Evolutionary conservation across 768 basidiomycete species (phyloP).

Genomic region (Lactifluus volemus): DNA sequence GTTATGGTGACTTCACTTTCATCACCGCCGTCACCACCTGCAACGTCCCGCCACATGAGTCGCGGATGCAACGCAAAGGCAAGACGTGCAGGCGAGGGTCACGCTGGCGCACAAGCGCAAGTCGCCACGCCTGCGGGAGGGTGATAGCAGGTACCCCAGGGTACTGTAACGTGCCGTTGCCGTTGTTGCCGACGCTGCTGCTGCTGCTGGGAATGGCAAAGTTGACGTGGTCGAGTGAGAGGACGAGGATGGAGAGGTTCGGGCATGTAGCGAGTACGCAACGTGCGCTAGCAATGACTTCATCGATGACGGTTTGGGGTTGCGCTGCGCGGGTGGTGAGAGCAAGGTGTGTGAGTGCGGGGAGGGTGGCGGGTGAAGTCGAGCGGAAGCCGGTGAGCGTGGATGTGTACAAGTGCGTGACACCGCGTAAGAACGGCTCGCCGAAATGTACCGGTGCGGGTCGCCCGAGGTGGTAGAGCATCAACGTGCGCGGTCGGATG

Average conservation of each 20-base stretch:
- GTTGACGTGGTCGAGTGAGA: slow-evolving; percentile 5
- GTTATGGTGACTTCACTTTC: not conserved
- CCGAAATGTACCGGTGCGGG: slow-evolving; percentile 16
- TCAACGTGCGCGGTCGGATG: slow-evolving; percentile 16
- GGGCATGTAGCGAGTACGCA: slow-evolving; percentile 7
- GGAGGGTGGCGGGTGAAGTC: slow-evolving; percentile 6
- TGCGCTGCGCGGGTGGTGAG: slow-evolving; percentile 16
- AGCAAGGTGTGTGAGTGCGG: slow-evolving; percentile 14
- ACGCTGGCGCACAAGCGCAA: not conserved
- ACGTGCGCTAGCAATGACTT: not conserved
- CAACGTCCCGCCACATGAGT: slow-evolving; percentile 11
- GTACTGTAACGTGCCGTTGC: not conserved
- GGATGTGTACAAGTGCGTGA: slow-evolving; percentile 18
- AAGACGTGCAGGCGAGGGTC: slow-evolving; percentile 17
- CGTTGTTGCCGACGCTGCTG: not conserved
- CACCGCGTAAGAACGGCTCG: slow-evolving; percentile 12
- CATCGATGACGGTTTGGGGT: not conserved
- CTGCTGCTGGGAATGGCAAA: too few species aligned
- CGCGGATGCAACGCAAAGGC: slow-evolving; percentile 15
- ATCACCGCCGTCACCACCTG: not conserved
- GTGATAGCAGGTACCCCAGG: not conserved
- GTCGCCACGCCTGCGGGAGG: not conserved
- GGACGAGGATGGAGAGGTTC: slow-evolving; percentile 15
- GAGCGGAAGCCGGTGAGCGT: slow-evolving; percentile 18
- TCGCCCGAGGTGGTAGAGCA: slow-evolving; percentile 19